phyloP scores from a whole-genome alignment of 2,329 filamentous ascomycete species.

The Macroventuria anomochaeta region DNA sequence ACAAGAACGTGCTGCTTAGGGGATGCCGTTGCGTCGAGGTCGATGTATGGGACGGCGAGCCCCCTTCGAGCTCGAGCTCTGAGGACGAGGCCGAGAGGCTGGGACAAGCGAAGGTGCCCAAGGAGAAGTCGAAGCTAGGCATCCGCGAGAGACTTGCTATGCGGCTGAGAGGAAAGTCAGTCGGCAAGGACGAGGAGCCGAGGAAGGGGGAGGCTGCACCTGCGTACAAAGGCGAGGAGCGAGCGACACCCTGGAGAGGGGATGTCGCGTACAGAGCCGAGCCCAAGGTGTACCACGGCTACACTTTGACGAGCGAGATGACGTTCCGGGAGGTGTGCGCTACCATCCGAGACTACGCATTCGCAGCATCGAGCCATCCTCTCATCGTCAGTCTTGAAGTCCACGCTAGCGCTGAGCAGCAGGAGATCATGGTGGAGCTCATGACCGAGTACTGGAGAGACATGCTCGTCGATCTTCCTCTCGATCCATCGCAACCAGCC shows the following conservation, averaged over 20 bases:
- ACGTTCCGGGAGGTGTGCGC: slow-evolving; percentile 86
- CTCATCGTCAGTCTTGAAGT: slow-evolving; percentile 93
- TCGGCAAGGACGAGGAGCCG: slow-evolving; percentile 29
- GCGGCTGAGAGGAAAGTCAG: slow-evolving; percentile 40
- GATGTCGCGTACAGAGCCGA: slow-evolving; percentile 57
- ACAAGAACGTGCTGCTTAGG: slow-evolving; percentile 74
- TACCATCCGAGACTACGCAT: slow-evolving; percentile 79
- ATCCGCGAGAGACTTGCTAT: slow-evolving; percentile 47
- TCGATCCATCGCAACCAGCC: slow-evolving; percentile 40
- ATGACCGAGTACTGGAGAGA: slow-evolving; percentile 88
- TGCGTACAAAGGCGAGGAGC: slow-evolving; percentile 22
- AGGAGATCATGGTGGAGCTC: slow-evolving; percentile 90
- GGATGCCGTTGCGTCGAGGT: slow-evolving; percentile 93
- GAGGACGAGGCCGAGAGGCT: slow-evolving; percentile 37
- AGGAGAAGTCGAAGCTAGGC: slow-evolving; percentile 36
- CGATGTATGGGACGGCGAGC: slow-evolving; percentile 86
- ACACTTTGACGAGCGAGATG: slow-evolving; percentile 85
- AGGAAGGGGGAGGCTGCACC: slow-evolving; percentile 10
- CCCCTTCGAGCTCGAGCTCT: slow-evolving; percentile 51
- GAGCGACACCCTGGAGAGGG: slow-evolving; percentile 41
- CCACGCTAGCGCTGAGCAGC: slow-evolving; percentile 80
- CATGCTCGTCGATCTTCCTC: slow-evolving; percentile 70
- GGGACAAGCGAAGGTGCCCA: slow-evolving; percentile 27
- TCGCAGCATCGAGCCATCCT: slow-evolving; percentile 74
- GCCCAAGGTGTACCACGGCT: slow-evolving; percentile 81